A percentile compares a stretch with the other conserved stretches of the same genome.
Evolutionary conservation across 805 yeast species (phyloP).

Genomic region (Sugiyamaella qingdaonensis): DNA sequence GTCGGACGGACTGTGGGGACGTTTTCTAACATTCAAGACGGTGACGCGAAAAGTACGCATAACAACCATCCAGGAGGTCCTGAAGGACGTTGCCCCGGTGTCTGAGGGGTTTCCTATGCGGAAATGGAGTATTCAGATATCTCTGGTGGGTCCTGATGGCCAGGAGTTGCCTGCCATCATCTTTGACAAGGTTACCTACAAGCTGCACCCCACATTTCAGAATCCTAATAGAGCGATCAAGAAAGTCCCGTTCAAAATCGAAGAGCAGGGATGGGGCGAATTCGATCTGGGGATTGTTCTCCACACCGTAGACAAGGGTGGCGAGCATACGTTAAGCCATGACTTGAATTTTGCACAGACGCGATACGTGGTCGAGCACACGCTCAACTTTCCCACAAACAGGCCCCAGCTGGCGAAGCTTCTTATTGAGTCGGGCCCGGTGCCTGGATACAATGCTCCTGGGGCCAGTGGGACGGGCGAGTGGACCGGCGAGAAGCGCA

Average conservation of each 20-base stretch:
- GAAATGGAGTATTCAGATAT: conserved; percentile 80
- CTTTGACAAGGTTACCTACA: conserved; percentile 88
- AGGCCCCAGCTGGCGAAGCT: conserved; percentile 69
- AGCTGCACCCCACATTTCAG: conserved; percentile 90
- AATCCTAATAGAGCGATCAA: conserved; percentile 81
- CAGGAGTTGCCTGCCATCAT: conserved; percentile 79
- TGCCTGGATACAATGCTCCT: conserved; percentile 48
- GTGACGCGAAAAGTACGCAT: conserved; percentile 84
- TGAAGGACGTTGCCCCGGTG: conserved; percentile 76
- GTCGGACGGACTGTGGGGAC: background rate
- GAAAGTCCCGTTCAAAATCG: conserved; percentile 78
- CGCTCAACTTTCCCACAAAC: conserved; percentile 66
- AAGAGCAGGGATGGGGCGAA: conserved; percentile 98
- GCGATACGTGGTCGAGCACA: conserved; percentile 73
- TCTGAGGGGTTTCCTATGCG: conserved; percentile 93
- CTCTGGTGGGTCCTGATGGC: conserved; percentile 73
- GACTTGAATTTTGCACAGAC: conserved; percentile 83
- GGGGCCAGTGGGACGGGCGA: conserved; percentile 22
- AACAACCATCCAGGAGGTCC: conserved; percentile 77
- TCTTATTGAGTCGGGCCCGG: conserved; percentile 76
- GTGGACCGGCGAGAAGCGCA: conserved; percentile 36
- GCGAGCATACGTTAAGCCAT: conserved; percentile 81
- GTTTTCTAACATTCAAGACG: conserved; percentile 6
- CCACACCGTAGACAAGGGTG: conserved; percentile 76
- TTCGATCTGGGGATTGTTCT: conserved; percentile 81